These are phyloP conservation scores for Acephala macrosclerotiorum DNA, from an alignment of 2,329 filamentous ascomycete genomes.

Conservation along the genomic window DNA sequence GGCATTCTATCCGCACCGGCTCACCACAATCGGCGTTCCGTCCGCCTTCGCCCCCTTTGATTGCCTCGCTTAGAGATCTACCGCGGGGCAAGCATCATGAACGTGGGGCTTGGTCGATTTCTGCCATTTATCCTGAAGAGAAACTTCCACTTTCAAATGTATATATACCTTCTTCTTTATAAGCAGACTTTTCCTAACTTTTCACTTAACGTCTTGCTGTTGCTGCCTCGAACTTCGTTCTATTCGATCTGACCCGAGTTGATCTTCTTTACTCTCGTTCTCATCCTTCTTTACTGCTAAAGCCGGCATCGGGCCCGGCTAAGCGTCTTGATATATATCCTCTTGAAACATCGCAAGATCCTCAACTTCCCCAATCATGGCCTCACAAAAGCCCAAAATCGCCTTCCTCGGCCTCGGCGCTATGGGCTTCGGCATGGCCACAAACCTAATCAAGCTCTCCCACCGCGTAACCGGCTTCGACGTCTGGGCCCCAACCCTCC, in stretches of 20 bases:
- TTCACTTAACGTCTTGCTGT: not conserved
- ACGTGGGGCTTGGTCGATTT: not conserved
- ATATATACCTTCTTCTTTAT: not conserved
- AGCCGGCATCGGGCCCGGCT: slow-evolving; percentile 1
- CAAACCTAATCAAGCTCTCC: slow-evolving; percentile 71
- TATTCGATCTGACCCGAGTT: not conserved
- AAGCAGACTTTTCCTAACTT: not conserved
- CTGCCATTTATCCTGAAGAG: slow-evolving; percentile 9
- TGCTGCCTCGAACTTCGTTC: not conserved
- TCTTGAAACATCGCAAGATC: not conserved
- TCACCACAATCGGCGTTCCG: not conserved
- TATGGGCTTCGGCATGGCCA: slow-evolving; percentile 86
- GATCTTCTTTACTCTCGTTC: not conserved
- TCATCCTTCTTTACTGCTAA: not conserved
- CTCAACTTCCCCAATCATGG: slow-evolving; percentile 5
- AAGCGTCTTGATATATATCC: not conserved
- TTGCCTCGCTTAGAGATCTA: slow-evolving; percentile 10
- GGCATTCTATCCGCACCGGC: not conserved
- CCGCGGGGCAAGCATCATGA: not conserved
- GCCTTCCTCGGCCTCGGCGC: slow-evolving; percentile 68
- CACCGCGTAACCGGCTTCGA: slow-evolving; percentile 76
- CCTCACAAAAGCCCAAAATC: slow-evolving; percentile 17
- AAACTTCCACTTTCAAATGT: not conserved
- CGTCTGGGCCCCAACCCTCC: slow-evolving; percentile 70
- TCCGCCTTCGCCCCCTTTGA: not conserved